A percentile compares a stretch with the other conserved stretches of the same genome.
Conservation (phyloP, 2,329 filamentous ascomycete genomes). For the Fusarium duplospermum region DNA sequence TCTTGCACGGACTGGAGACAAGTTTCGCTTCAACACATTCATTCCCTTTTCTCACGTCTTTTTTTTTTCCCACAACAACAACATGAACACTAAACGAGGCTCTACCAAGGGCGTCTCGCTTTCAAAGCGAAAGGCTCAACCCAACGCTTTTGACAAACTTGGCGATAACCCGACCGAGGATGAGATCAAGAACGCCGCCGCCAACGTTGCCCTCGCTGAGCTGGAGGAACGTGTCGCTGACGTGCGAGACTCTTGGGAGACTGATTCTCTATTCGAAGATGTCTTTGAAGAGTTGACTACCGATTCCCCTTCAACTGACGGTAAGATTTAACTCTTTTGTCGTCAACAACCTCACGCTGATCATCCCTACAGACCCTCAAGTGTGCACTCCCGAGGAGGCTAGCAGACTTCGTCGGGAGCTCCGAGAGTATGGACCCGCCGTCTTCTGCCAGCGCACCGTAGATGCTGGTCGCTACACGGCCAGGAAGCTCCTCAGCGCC, state of each 20-base stretch:
- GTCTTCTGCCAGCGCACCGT: slow-evolving; percentile 81
- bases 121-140: slow-evolving; percentile 49
- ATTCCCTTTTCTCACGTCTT: not conserved
- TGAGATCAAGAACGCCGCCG: slow-evolving; percentile 51
- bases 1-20: not conserved
- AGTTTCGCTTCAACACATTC: slow-evolving; percentile 1
- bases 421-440: slow-evolving; percentile 81
- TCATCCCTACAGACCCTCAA: slow-evolving; percentile 52
- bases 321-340: slow-evolving; percentile 51
- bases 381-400: slow-evolving; percentile 77
- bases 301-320: slow-evolving; percentile 59
- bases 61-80: not conserved
- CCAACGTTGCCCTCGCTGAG: slow-evolving; percentile 54
- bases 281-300: slow-evolving; percentile 68
- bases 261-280: slow-evolving; percentile 73
- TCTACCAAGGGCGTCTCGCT: slow-evolving; percentile 47
- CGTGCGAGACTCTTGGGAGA: slow-evolving; percentile 69
- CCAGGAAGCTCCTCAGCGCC: slow-evolving; percentile 86
- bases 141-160: slow-evolving; percentile 51
- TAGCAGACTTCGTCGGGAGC: slow-evolving; percentile 72
- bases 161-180: slow-evolving; percentile 50
- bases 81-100: slow-evolving; percentile 48
- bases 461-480: slow-evolving; percentile 75
- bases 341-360: slow-evolving; percentile 7
- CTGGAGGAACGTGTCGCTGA: slow-evolving; percentile 65